Evolutionary conservation across 2,329 filamentous ascomycete genomes (phyloP), one percentile per base, ranked within the genome.

Genomic region (Aspergillus transmontanensis): DNA sequence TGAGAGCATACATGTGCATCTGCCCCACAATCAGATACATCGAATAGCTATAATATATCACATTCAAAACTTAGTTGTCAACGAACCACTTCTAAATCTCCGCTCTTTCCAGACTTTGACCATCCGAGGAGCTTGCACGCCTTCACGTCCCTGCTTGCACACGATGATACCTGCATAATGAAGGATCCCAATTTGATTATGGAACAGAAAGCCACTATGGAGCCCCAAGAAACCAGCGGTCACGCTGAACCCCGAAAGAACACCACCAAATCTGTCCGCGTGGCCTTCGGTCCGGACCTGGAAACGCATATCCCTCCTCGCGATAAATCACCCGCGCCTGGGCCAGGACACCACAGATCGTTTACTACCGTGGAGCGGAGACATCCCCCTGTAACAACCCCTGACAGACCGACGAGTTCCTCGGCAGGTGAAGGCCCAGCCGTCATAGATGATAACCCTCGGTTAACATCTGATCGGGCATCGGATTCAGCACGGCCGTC

Each of bases 281-380:
- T 79, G 51, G 76, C 76, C 28, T 79, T 79, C 63, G 77, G 76
- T 57, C 76, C 77, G 4, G 75, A 77, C 19, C 62, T 78, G 39
- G 76, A 79, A 66, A 75, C 74, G 3, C 72, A 75, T 32, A 78
- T 79, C 56, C 75, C 73, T 62, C 68, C 74, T 34, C 75, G 73
- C 64, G 74, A 77, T 55, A 68, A 67, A 58, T 77, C 74, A 14
- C 72, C 75, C 48, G 69, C 69, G n/a, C 72, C 75, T 21, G 53
- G 69, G 19, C 60, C 68, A 14, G 69, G 69, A 34, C 76, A 77
- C 45, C 75, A 76, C 61, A 71, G 76, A 59, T 76, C 76, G 1
- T 72, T 77, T 46, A 78, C 76, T 11, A 71, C 66, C 23, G 66
- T 76, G 28, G 76, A 78, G 46, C 72, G 72, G 30, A 72, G 66